Conservation (phyloP, 116 monocot genomes). For the Zostera marina region DNA sequence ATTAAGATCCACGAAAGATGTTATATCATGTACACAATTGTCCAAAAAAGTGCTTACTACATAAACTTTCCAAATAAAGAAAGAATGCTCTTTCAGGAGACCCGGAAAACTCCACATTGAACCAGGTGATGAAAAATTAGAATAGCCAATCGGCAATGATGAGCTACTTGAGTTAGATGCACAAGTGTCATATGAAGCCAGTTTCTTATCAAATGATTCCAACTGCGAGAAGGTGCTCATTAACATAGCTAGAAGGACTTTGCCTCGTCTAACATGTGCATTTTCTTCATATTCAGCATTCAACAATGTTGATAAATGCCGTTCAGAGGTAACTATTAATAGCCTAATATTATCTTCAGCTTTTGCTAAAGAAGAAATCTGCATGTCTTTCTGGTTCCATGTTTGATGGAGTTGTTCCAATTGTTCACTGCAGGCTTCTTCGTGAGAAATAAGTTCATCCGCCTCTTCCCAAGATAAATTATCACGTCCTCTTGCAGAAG, state of each 20-base stretch:
- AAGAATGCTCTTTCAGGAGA: constrained; percentile 47
- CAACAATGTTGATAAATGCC: constrained; percentile 46
- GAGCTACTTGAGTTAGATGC: constrained; percentile 17
- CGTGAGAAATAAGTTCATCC: constrained; percentile 89
- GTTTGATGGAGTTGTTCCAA: constrained; percentile 66
- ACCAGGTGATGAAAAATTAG: constrained; percentile 32
- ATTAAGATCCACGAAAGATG: constrained; percentile 60
- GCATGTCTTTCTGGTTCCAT: constrained; percentile 73
- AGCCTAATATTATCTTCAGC: constrained; percentile 42
- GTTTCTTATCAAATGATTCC: constrained; percentile 49
- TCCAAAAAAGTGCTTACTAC: constrained; percentile 65
- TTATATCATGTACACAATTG: constrained; percentile 64
- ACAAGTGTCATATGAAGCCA: constrained; percentile 22
- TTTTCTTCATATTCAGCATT: constrained; percentile 22
- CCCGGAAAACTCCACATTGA: constrained; percentile 38
- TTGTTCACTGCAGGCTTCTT: constrained; percentile 71
- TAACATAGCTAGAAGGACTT: constrained; percentile 43
- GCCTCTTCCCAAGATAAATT: constrained; percentile 99
- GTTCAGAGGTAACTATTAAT: constrained; percentile 50
- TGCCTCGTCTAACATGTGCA: constrained; percentile 27
- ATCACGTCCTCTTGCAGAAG: constrained; percentile 50
- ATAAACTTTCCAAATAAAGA: constrained; percentile 87
- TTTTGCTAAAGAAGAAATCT: constrained; percentile 42
- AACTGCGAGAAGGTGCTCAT: constrained; percentile 51
- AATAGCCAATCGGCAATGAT: constrained; percentile 14